Evolutionary conservation across 192 early-diverging fungal species (phyloP).

Genomic region (Mortierella claussenii): DNA sequence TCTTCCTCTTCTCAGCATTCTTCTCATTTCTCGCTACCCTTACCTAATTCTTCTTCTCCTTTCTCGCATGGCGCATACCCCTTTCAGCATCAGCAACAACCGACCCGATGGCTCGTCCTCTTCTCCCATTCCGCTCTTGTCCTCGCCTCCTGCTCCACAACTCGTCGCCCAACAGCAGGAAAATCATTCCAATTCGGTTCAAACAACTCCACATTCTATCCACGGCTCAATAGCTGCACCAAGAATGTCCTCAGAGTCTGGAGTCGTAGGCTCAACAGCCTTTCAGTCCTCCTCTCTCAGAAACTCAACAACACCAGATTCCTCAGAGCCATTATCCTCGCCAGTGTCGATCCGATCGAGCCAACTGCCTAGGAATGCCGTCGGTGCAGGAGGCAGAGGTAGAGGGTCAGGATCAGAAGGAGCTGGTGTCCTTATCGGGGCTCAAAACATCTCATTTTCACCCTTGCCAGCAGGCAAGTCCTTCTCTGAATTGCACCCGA

Average conservation of each 20-base stretch:
- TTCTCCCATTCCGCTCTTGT: no score
- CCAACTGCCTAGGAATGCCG: slow-evolving; percentile 14
- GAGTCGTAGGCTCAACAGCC: background rate
- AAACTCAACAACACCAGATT: background rate
- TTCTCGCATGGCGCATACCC: slow-evolving; percentile 22
- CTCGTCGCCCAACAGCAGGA: no score
- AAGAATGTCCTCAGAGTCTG: background rate
- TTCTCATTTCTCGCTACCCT: background rate
- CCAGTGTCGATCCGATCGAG: slow-evolving; percentile 7
- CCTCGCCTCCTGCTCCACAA: no score
- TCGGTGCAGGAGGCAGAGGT: background rate
- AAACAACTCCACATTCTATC: no score
- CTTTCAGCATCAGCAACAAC: background rate
- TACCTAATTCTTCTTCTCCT: background rate
- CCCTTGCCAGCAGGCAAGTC: background rate
- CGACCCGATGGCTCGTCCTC: no score
- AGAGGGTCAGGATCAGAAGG: background rate
- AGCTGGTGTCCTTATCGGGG: background rate
- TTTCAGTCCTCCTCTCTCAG: background rate
- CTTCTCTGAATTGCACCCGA: slow-evolving; percentile 14
- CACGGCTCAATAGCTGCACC: background rate
- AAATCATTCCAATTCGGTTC: no score
- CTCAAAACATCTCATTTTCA: slow-evolving; percentile 20
- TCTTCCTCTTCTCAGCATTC: background rate
- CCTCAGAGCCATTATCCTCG: background rate